These are phyloP conservation scores for Plasmodium inui DNA, from an alignment of 169 alveolate species.

Conservation along the genomic window DNA sequence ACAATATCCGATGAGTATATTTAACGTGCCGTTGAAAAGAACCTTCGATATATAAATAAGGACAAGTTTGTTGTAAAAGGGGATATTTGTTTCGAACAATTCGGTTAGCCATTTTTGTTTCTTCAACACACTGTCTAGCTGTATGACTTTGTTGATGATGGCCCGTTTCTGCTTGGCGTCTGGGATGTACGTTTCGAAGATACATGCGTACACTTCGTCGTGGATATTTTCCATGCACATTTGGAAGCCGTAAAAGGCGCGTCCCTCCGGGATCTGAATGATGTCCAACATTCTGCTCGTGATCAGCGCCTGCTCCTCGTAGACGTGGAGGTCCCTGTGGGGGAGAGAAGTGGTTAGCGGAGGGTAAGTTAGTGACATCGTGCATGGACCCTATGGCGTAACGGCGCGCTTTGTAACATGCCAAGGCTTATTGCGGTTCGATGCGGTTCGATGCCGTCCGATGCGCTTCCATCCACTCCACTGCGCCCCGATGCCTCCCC, in stretches of 20 bases:
- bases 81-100: slow-evolving; percentile 47
- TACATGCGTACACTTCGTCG: slow-evolving; percentile 89
- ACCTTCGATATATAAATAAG: slow-evolving; percentile 63
- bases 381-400: neutral
- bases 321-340: slow-evolving; percentile 44
- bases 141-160: slow-evolving; percentile 71
- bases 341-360: neutral
- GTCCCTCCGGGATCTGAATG: slow-evolving; percentile 93
- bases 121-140: slow-evolving; percentile 75
- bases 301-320: slow-evolving; percentile 75
- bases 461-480: too few species aligned
- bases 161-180: slow-evolving; percentile 42
- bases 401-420: neutral
- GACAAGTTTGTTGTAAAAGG: slow-evolving; percentile 47
- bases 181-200: slow-evolving; percentile 72
- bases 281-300: slow-evolving; percentile 90
- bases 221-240: slow-evolving; percentile 95
- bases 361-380: neutral
- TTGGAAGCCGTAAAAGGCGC: slow-evolving; percentile 95
- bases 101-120: slow-evolving; percentile 69
- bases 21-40: slow-evolving; percentile 68
- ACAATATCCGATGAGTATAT: slow-evolving; percentile 46
- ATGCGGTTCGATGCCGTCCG: neutral
- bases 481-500: neutral
- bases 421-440: neutral